Conservation (phyloP, 192 early-diverging fungal species). For the Spinellus fusiger region DNA sequence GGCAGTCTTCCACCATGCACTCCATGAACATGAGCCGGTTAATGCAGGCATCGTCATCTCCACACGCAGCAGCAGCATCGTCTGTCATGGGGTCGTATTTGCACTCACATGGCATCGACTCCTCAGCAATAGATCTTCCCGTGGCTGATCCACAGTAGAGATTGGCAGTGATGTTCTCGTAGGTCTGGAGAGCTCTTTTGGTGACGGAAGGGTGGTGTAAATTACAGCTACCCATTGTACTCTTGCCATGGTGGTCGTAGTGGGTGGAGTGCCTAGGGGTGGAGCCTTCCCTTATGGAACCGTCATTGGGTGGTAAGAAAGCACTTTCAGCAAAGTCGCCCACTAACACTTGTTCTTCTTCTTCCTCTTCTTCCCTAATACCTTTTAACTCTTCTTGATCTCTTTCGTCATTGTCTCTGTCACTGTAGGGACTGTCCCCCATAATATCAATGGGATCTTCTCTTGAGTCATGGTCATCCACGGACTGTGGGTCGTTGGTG, state of each 20-base stretch:
- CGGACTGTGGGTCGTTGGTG: background rate
- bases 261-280: too few relatives aligned
- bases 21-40: constrained; percentile 90
- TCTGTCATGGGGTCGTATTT: constrained; percentile 59
- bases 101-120: constrained; percentile 76
- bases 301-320: too few relatives aligned
- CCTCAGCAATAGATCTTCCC: constrained; percentile 60
- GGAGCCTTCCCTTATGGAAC: too few relatives aligned
- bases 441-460: background rate
- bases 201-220: constrained; percentile 28
- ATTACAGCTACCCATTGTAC: too few relatives aligned
- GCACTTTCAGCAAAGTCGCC: background rate
- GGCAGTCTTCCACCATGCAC: constrained; percentile 85
- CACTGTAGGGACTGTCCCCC: background rate
- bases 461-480: background rate
- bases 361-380: background rate
- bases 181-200: constrained; percentile 52
- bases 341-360: background rate
- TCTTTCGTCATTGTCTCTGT: too few relatives aligned
- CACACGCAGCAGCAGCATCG: constrained; percentile 73
- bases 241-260: too few relatives aligned
- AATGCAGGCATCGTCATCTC: constrained; percentile 83
- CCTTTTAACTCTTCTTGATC: too few relatives aligned
- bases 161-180: constrained; percentile 61
- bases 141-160: constrained; percentile 67